These are phyloP conservation scores for Epichloe elymi DNA, from an alignment of 2,329 filamentous ascomycete genomes.

Conservation along the genomic window DNA sequence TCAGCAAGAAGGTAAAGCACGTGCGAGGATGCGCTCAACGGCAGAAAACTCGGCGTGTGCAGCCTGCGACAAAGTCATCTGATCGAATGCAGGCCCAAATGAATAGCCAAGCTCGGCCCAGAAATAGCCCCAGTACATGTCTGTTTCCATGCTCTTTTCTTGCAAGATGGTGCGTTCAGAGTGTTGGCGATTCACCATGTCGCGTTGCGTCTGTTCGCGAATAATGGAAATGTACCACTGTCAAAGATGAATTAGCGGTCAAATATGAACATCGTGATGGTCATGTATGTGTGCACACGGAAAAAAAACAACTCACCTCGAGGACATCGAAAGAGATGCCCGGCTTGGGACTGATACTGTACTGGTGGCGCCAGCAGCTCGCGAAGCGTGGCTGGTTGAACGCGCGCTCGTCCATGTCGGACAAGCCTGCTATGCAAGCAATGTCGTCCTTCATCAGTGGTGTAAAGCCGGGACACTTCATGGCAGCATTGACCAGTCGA, in stretches of 20 bases:
- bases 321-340: conserved; percentile 37
- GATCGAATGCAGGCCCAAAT: conserved; percentile 28
- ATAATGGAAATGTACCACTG: conserved; percentile 46
- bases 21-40: conserved; percentile 35
- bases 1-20: conserved; percentile 18
- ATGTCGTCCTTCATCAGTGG: conserved; percentile 48
- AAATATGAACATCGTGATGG: not conserved
- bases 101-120: conserved; percentile 33
- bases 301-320: conserved; percentile 29
- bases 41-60: conserved; percentile 33
- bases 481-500: conserved; percentile 37
- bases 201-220: conserved; percentile 35
- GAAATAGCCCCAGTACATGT: conserved; percentile 39
- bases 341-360: conserved; percentile 36
- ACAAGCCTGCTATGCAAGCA: conserved; percentile 27
- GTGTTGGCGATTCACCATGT: conserved; percentile 26
- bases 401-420: conserved; percentile 20
- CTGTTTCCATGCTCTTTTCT: conserved; percentile 18
- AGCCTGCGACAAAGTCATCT: conserved; percentile 33
- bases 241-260: conserved; percentile 8
- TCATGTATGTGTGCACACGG: not conserved
- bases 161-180: conserved; percentile 27
- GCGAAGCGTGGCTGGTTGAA: conserved; percentile 36
- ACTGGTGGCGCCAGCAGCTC: conserved; percentile 37
- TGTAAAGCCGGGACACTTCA: conserved; percentile 48